Evolutionary conservation across 345 rosid species (phyloP).

Genomic region (Corchorus olitorius): DNA sequence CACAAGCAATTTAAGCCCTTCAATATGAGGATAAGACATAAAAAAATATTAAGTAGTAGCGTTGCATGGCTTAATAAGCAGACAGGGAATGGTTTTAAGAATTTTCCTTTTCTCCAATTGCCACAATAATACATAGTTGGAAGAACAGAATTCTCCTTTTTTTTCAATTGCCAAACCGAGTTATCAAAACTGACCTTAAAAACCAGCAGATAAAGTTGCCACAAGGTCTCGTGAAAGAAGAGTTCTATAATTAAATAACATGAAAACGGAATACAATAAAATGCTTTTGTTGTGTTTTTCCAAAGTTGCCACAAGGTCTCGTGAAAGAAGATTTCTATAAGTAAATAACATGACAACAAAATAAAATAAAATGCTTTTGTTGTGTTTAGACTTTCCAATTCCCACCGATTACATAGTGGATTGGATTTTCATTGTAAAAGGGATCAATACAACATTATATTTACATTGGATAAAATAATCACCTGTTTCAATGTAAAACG

Average conservation of each 20-base stretch:
- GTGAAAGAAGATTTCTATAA: not conserved
- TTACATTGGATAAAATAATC: slow-evolving; percentile 18
- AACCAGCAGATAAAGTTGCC: no score
- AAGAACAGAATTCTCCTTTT: not conserved
- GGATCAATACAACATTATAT: not conserved
- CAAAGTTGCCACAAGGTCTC: not conserved
- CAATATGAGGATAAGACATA: no score
- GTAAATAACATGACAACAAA: not conserved
- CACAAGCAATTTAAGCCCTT: slow-evolving; percentile 4
- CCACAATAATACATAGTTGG: not conserved
- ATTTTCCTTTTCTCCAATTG: not conserved
- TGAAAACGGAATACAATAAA: no score
- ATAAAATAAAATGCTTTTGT: not conserved
- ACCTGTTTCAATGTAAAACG: slow-evolving; percentile 86
- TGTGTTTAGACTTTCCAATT: not conserved
- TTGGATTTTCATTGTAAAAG: not conserved
- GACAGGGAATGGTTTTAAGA: not conserved
- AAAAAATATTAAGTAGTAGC: not conserved
- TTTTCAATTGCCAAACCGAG: no score
- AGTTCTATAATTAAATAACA: no score
- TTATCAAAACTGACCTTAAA: no score
- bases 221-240: no score
- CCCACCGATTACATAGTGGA: no score
- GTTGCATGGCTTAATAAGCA: not conserved
- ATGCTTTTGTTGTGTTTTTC: no score